These are phyloP conservation scores for Daldinia decipiens DNA, from an alignment of 495 filamentous ascomycete genomes.

Conservation along the genomic window DNA sequence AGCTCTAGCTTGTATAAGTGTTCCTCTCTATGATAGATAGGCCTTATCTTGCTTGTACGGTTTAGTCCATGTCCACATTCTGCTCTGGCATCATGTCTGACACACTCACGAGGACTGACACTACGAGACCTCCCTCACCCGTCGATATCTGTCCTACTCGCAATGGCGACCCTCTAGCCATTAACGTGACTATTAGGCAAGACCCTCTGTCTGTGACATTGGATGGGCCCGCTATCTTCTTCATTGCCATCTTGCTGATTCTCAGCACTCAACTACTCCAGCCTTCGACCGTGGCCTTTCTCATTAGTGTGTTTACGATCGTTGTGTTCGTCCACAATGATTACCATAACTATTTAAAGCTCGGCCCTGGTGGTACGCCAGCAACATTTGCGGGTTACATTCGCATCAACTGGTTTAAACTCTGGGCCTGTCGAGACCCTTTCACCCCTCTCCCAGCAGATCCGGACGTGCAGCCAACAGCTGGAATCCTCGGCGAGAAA, in stretches of 20 bases:
- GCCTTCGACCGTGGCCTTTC: slow-evolving; percentile 55
- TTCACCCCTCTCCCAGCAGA: slow-evolving; percentile 56
- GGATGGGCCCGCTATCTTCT: slow-evolving; percentile 56
- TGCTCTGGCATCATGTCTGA: slow-evolving; percentile 41
- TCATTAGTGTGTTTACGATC: slow-evolving; percentile 62
- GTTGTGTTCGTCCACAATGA: slow-evolving; percentile 73
- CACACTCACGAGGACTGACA: slow-evolving; percentile 32
- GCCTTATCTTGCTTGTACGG: slow-evolving; percentile 13
- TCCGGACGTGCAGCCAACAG: slow-evolving; percentile 46
- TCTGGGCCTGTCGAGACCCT: slow-evolving; percentile 69
- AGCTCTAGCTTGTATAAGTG: background rate
- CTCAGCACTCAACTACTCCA: slow-evolving; percentile 60
- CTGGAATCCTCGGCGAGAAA: slow-evolving; percentile 51
- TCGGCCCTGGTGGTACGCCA: slow-evolving; percentile 85
- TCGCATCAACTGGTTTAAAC: slow-evolving; percentile 68
- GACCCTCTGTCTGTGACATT: slow-evolving; percentile 62
- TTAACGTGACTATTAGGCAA: slow-evolving; percentile 59
- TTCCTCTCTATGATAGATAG: slow-evolving; percentile 9
- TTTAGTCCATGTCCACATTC: slow-evolving; percentile 13
- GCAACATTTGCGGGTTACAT: slow-evolving; percentile 77
- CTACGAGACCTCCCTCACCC: slow-evolving; percentile 12
- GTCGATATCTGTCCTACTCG: slow-evolving; percentile 24
- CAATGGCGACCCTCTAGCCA: slow-evolving; percentile 32
- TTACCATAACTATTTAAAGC: slow-evolving; percentile 77
- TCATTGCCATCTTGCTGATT: slow-evolving; percentile 57